These are phyloP conservation scores for Daldinia caldariorum DNA, from an alignment of 495 filamentous ascomycete species.

Conservation along the genomic window DNA sequence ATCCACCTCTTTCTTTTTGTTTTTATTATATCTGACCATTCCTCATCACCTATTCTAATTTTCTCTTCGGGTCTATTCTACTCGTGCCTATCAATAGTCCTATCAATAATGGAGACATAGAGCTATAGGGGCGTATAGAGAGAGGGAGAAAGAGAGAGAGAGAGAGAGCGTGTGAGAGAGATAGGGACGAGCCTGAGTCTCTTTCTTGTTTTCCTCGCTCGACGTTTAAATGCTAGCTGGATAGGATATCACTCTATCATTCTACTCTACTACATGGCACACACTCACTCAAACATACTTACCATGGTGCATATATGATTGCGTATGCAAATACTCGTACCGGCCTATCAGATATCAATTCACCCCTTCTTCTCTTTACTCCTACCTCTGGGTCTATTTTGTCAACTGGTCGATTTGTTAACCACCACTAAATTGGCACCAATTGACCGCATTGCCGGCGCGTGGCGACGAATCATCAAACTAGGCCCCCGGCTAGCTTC, in stretches of 20 bases:
- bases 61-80: background rate
- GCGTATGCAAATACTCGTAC: conserved; percentile 18
- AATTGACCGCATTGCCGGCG: conserved; percentile 13
- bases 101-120: too few species aligned
- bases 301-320: conserved; percentile 1
- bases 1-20: background rate
- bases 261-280: too few species aligned
- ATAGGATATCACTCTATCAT: too few species aligned
- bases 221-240: background rate
- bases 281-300: background rate
- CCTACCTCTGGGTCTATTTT: background rate
- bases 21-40: background rate
- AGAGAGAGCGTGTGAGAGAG: too few species aligned
- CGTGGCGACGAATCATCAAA: conserved; percentile 19
- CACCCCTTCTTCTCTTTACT: conserved; percentile 3
- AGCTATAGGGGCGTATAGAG: too few species aligned
- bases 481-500: conserved; percentile 8
- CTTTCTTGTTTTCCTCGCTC: background rate
- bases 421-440: background rate
- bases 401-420: conserved; percentile 7
- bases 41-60: background rate
- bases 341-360: background rate
- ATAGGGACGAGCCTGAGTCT: background rate
- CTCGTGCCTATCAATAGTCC: background rate
- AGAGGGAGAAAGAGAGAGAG: background rate